phyloP scores from a whole-genome alignment of 73 alveolate species.

The Symbiodinium pilosum region DNA sequence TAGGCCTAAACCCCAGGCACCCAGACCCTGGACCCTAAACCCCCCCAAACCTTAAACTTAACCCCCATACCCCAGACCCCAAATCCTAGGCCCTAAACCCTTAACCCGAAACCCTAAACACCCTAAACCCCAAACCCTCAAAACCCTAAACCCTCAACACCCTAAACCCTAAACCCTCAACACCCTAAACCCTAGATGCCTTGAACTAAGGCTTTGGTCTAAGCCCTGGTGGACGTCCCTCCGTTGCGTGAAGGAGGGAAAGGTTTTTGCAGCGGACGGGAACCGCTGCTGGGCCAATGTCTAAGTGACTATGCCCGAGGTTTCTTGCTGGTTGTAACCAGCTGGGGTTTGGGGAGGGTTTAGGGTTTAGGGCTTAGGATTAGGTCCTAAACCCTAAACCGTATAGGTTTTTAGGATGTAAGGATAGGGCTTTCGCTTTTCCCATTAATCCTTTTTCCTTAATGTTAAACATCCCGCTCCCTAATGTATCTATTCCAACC shows the following conservation, averaged over 20 bases:
- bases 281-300: constrained; percentile 52
- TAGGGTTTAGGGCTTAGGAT: not conserved
- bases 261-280: constrained; percentile 30
- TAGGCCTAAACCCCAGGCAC: too few relatives aligned
- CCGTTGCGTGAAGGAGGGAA: not conserved
- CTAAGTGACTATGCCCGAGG: constrained; percentile 13
- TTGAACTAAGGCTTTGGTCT: too few relatives aligned
- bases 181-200: not conserved
- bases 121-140: not conserved
- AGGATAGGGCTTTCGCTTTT: too few relatives aligned
- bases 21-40: too few relatives aligned
- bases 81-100: not conserved
- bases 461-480: too few relatives aligned
- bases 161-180: not conserved
- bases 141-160: not conserved
- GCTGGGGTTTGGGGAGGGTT: not conserved
- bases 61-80: not conserved
- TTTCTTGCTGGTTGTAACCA: too few relatives aligned
- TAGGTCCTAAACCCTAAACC: too few relatives aligned
- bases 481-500: too few relatives aligned
- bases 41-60: not conserved
- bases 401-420: too few relatives aligned
- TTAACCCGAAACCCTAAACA: not conserved
- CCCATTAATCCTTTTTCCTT: too few relatives aligned
- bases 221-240: too few relatives aligned